Percentiles rank a stretch among this genome's conserved stretches.
Conservation (phyloP, 1,284 basidiomycete genomes). For the Puccinia sorghi region DNA sequence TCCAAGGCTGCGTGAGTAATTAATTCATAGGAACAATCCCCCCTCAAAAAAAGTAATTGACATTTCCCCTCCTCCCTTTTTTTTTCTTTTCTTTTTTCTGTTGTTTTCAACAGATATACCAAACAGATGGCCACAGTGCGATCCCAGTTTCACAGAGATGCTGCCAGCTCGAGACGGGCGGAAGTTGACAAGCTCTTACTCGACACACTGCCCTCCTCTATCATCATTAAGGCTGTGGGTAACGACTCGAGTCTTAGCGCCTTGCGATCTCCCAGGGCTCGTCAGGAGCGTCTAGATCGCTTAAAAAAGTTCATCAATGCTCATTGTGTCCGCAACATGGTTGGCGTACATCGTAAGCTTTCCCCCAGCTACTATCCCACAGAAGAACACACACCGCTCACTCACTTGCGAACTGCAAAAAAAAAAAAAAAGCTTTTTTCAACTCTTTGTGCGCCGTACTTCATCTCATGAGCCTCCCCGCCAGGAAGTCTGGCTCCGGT, state of each 20-base stretch:
- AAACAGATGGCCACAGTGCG: conserved; percentile 42
- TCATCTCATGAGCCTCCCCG: conserved; percentile 51
- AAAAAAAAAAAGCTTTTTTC: conserved; percentile 52
- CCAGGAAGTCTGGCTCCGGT: conserved; percentile 50
- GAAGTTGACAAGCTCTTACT: conserved; percentile 37
- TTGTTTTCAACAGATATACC: conserved; percentile 16
- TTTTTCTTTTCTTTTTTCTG: conserved; percentile 4
- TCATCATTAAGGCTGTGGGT: conserved; percentile 44
- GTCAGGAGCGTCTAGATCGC: conserved; percentile 28
- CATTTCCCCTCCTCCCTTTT: too few relatives aligned
- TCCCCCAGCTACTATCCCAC: background rate
- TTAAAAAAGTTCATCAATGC: conserved; percentile 33
- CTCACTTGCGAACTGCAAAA: conserved; percentile 32
- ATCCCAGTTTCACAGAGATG: conserved; percentile 36
- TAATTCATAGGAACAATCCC: background rate
- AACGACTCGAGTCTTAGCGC: conserved; percentile 25
- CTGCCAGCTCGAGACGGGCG: conserved; percentile 34
- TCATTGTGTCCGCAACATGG: conserved; percentile 45
- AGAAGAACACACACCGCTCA: background rate
- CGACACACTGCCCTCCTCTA: conserved; percentile 27
- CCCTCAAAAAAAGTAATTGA: background rate
- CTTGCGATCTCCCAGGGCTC: conserved; percentile 27
- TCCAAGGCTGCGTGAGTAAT: conserved; percentile 35
- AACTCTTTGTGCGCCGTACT: conserved; percentile 51
- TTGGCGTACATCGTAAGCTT: conserved; percentile 42